phyloP scores from a whole-genome alignment of 495 filamentous ascomycete species.

The Hypoxylon subgilvum region DNA sequence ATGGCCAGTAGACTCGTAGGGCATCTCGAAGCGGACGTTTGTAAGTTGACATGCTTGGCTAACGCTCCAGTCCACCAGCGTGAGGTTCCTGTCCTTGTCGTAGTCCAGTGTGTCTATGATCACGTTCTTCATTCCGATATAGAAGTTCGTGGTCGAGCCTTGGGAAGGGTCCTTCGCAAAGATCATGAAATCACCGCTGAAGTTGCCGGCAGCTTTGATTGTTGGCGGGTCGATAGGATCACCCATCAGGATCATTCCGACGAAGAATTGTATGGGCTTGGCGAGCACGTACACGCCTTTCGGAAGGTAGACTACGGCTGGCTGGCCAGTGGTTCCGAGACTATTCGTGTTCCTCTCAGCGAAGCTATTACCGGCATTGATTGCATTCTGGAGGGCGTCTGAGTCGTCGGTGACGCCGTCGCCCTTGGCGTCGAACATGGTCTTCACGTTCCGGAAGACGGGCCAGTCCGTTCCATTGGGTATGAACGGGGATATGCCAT shows the following conservation, averaged over 20 bases:
- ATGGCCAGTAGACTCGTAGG: conserved; percentile 48
- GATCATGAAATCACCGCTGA: no score
- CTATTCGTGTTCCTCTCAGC: conserved; percentile 32
- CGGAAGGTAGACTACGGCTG: conserved; percentile 59
- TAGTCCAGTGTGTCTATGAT: no score
- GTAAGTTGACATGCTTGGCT: conserved; percentile 58
- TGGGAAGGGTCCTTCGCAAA: no score
- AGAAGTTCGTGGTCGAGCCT: no score
- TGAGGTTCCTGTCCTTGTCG: no score
- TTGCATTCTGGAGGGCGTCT: conserved; percentile 46
- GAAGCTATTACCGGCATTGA: conserved; percentile 34
- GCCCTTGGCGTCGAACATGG: conserved; percentile 47
- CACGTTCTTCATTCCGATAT: no score
- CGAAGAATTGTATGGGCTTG: conserved; percentile 48
- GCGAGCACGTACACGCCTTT: conserved; percentile 53
- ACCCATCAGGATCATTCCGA: conserved; percentile 55
- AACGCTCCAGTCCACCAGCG: no score
- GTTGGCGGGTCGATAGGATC: no score
- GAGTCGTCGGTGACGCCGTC: conserved; percentile 66
- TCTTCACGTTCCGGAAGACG: conserved; percentile 64
- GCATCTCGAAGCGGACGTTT: conserved; percentile 68
- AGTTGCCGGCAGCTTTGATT: no score
- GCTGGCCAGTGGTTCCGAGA: conserved; percentile 55
- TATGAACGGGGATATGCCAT: conserved; percentile 49
- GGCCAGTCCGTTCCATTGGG: conserved; percentile 49